Percentiles rank a stretch among this genome's conserved stretches.
These are phyloP conservation scores for Pyracantha coccinea DNA, from an alignment of 331 rosid species.

Conservation along the genomic window DNA sequence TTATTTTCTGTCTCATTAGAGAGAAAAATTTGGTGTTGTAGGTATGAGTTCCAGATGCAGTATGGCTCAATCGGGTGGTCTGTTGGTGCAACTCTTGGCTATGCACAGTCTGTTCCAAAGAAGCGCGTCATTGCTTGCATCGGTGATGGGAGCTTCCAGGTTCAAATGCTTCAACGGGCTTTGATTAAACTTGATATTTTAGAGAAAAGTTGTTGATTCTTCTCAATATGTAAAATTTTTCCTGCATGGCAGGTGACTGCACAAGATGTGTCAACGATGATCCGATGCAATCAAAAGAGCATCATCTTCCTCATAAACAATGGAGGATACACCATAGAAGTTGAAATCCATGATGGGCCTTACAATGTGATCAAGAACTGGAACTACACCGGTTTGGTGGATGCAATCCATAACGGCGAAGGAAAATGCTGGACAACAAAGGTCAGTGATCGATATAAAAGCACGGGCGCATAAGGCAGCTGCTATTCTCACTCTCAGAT, in stretches of 20 bases:
- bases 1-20: background rate
- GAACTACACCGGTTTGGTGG: conserved; percentile 38
- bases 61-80: conserved; percentile 51
- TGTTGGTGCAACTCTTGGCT: conserved; percentile 46
- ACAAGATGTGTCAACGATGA: conserved; percentile 43
- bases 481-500: background rate
- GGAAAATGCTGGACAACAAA: conserved; percentile 39
- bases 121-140: conserved; percentile 49
- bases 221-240: background rate
- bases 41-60: conserved; percentile 58
- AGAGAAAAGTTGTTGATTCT: background rate
- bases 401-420: conserved; percentile 44
- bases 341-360: conserved; percentile 46
- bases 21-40: conserved; percentile 29
- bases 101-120: conserved; percentile 33
- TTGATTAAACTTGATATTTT: background rate
- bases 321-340: conserved; percentile 49
- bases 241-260: conserved; percentile 26
- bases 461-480: background rate
- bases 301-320: conserved; percentile 45
- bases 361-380: conserved; percentile 50
- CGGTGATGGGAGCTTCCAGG: conserved; percentile 50
- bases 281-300: conserved; percentile 21
- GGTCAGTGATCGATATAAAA: background rate
- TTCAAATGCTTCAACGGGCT: background rate